Conservation (phyloP, 192 early-diverging fungal genomes). For the Mortierella claussenii region DNA sequence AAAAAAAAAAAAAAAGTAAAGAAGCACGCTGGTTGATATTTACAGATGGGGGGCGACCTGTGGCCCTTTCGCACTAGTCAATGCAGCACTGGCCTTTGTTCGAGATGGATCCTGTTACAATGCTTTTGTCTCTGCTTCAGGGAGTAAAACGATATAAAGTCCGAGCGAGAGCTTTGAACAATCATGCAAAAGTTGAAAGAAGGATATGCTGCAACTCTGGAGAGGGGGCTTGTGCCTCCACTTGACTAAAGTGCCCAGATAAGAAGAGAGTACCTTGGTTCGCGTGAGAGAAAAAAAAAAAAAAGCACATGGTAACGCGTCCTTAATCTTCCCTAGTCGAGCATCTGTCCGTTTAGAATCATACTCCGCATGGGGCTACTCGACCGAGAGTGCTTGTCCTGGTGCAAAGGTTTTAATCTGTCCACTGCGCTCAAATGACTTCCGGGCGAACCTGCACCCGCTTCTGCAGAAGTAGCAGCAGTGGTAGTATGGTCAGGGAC, state of each 20-base stretch:
- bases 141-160: too few species aligned
- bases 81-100: too few species aligned
- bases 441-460: neutral
- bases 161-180: too few species aligned
- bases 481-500: neutral
- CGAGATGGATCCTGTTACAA: too few species aligned
- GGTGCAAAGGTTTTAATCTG: slow-evolving; percentile 26
- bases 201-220: too few species aligned
- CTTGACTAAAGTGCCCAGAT: neutral
- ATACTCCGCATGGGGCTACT: slow-evolving; percentile 52
- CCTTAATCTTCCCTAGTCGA: slow-evolving; percentile 17
- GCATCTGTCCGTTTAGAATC: slow-evolving; percentile 52
- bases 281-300: neutral
- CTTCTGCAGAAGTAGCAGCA: neutral
- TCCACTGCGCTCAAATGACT: slow-evolving; percentile 26
- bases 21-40: too few species aligned
- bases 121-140: too few species aligned
- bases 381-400: slow-evolving; percentile 35
- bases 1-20: too few species aligned
- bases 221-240: too few species aligned
- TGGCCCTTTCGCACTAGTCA: too few species aligned
- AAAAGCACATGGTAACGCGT: neutral
- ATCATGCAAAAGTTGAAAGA: too few species aligned
- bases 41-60: too few species aligned
- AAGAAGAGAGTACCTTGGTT: neutral